Base-by-base conservation (phyloP, 2,329 filamentous ascomycete species). In the Fusarium circinatum region DNA sequence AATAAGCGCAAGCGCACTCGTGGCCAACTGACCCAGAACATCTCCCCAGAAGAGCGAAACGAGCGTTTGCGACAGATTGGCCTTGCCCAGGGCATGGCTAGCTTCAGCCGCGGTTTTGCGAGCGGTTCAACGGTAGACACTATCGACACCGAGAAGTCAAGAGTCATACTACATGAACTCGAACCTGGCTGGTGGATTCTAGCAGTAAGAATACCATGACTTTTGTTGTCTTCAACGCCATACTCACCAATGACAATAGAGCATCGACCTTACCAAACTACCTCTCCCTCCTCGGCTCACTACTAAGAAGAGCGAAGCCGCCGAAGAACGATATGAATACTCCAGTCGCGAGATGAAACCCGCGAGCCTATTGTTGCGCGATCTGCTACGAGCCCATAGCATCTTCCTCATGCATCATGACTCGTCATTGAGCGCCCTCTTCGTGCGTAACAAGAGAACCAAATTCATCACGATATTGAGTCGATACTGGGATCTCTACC, bases 181-280 rank as follows among this genome's bases (percentile, higher is more conserved):
- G 96, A 99, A 82, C 86, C 89, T 22, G 93, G 93, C 36, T 99
- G 96, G 96, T 99, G 97, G 97, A 91, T 98, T 71, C 85, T 98
- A 68, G 95, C 94, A 70, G 95, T 97, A 86, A 79, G 93, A 34
- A n/a, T 32, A 58, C 36, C 42, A 26, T 52, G 13, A 4, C 18
- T 49, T 24, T 24, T 20, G 20, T 32, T 30, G 13, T 28, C 22
- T n/a, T 12, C 7, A 20, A 14, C 10, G n/a, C 34, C 26, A 26
- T 49, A 45, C 64, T 76, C 45, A 76, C 60, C 28, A 20, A 39
- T 22, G 36, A 55, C 32, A 55, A 22, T 26, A 84, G 82, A 84
- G 82, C 54, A 90, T 98, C 79, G 92, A 96, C 79, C 86, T 98
- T 42, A 98, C 94, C 32, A 91, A 91, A 57, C 81, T 91, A 13